Conservation (phyloP, 352 stramenopile genomes). For the Thraustochytrium sp. region DNA sequence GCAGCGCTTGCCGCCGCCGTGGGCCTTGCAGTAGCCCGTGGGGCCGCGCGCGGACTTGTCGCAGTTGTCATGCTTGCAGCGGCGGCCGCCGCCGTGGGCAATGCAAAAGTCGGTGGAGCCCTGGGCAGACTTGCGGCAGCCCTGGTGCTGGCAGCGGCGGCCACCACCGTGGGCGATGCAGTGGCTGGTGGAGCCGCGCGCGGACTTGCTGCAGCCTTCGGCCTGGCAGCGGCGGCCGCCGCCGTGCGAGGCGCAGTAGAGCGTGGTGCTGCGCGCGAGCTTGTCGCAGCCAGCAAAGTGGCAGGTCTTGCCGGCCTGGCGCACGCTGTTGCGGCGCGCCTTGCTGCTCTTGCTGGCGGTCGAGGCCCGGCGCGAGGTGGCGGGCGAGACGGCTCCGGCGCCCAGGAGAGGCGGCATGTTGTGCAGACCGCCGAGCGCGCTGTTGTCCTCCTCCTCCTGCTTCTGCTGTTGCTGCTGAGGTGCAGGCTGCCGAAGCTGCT, state of each 20-base stretch:
- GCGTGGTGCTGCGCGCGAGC: constrained; percentile 62
- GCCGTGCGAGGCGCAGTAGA: constrained; percentile 26
- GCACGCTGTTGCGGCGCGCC: background rate
- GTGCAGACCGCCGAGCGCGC: background rate
- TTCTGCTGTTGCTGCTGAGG: background rate
- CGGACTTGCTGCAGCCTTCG: constrained; percentile 58
- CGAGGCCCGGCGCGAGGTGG: background rate
- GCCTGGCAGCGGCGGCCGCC: constrained; percentile 49
- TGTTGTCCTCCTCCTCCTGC: background rate
- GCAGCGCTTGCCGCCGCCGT: constrained; percentile 77
- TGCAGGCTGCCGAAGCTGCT: background rate
- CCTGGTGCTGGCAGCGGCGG: constrained; percentile 59
- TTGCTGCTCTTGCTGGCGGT: background rate
- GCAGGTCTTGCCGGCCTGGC: constrained; percentile 58
- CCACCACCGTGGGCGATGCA: constrained; percentile 75
- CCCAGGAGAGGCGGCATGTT: background rate
- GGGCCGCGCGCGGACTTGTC: constrained; percentile 71
- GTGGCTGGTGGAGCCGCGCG: constrained; percentile 66
- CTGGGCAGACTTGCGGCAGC: constrained; percentile 71
- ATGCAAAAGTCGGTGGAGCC: constrained; percentile 71
- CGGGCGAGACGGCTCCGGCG: background rate
- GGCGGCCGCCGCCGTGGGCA: constrained; percentile 65
- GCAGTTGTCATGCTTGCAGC: constrained; percentile 60
- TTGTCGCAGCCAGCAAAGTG: constrained; percentile 49
- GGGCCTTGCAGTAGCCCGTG: constrained; percentile 75